Evolutionary conservation across 352 stramenopile genomes (phyloP).

Genomic region (Nothophytophthora sp.): DNA sequence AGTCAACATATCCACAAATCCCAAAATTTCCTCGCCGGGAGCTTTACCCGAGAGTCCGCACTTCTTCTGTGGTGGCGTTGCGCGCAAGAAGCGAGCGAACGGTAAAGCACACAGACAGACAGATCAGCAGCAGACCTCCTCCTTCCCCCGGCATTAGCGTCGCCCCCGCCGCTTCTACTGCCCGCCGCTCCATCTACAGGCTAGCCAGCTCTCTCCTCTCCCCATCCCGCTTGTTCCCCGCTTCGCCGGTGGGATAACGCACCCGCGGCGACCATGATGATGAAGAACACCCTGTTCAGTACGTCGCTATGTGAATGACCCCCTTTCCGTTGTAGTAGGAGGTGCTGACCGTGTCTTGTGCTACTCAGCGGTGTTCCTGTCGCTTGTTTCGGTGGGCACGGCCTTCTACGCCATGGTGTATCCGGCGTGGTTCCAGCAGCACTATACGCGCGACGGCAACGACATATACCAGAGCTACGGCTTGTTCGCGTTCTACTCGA

Average conservation of each 20-base stretch:
- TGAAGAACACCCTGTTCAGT: conserved; percentile 84
- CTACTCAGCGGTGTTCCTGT: conserved; percentile 71
- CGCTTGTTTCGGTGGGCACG: conserved; percentile 68
- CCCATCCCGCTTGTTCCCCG: background rate
- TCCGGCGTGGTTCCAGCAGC: conserved; percentile 86
- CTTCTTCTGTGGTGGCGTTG: conserved; percentile 34
- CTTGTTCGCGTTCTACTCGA: conserved; percentile 86
- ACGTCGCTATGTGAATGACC: conserved; percentile 20
- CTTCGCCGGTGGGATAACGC: no score
- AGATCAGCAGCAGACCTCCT: no score
- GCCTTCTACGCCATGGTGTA: conserved; percentile 84
- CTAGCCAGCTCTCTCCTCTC: background rate
- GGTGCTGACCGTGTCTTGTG: background rate
- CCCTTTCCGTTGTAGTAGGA: background rate
- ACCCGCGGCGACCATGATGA: conserved; percentile 32
- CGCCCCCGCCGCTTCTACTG: no score
- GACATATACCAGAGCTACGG: conserved; percentile 82
- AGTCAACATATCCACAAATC: no score
- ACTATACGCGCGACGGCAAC: conserved; percentile 72
- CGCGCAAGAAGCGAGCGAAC: conserved; percentile 5
- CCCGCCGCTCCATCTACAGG: no score
- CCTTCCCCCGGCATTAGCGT: no score
- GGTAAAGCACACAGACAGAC: no score
- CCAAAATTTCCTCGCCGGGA: no score
- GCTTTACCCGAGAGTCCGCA: no score